A percentile compares a stretch with the other conserved stretches of the same genome.
These are phyloP conservation scores for Pichia sp. DNA, from an alignment of 1,139 yeast species.

Conservation along the genomic window DNA sequence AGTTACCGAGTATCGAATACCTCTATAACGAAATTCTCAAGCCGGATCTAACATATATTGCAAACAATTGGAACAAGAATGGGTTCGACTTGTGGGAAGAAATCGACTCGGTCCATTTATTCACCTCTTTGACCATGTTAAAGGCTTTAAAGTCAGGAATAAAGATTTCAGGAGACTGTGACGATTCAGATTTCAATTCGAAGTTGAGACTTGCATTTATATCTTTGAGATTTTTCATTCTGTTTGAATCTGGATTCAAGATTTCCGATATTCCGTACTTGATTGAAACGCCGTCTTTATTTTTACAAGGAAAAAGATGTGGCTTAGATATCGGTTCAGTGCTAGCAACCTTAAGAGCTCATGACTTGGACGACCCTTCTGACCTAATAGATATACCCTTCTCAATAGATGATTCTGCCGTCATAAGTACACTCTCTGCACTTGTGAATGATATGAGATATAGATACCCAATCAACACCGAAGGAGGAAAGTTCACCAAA, in stretches of 20 bases:
- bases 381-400: conserved; percentile 46
- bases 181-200: conserved; percentile 33
- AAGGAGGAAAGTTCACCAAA: conserved; percentile 36
- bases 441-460: conserved; percentile 63
- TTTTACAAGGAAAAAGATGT: conserved; percentile 40
- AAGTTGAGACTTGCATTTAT: conserved; percentile 31
- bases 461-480: conserved; percentile 70
- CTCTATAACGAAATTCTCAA: conserved; percentile 53
- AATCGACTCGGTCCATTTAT: conserved; percentile 65
- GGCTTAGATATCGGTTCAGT: conserved; percentile 82
- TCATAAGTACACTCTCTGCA: conserved; percentile 55
- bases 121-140: conserved; percentile 71
- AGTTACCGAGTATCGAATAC: conserved; percentile 30
- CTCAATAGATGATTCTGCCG: conserved; percentile 49
- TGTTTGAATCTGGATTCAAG: conserved; percentile 44
- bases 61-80: conserved; percentile 54
- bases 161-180: conserved; percentile 37
- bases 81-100: conserved; percentile 97
- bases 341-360: conserved; percentile 63
- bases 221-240: conserved; percentile 39
- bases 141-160: conserved; percentile 63
- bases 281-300: conserved; percentile 59
- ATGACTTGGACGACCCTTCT: conserved; percentile 39
- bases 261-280: conserved; percentile 47
- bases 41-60: conserved; percentile 67